Evolutionary conservation across 148 eudicot genomes (phyloP), one percentile per base, ranked within the genome.

Genomic region (Heliosperma pusillum): DNA sequence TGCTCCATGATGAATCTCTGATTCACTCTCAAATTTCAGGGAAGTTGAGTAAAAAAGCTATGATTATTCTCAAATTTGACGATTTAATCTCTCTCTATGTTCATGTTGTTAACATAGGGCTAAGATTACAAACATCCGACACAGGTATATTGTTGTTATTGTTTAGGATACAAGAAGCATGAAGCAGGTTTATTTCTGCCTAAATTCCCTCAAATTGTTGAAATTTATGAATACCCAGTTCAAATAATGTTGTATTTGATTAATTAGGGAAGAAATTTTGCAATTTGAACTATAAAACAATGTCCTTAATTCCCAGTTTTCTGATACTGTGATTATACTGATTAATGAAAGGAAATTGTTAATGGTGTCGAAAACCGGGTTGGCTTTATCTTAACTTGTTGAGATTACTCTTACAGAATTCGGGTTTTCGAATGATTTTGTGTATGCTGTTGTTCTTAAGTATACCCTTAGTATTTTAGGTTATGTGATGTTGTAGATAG

Each of bases 171-270:
- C 80, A 90, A 88, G 71, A 90, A 88, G 67, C 82, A 81, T 58
- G 98, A 92, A 82, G 85, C 97, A 4, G 90, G 93, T 21, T 77
- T 78, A 7, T 92, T 94, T 67, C 82, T 90, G 36, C 97, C 90
- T 79, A 94, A 92, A 81, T 92, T 90, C 76, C 96, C 98, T n/a
- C 89, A 87, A 61, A 81, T 95, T 24, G 92, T 95, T 72, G 96
- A 95, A 61, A 81, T 95, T 63, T 92, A 90, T 60, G 97, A 92
- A 25, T 97, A 95, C 86, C 99, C 99, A 4, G 97, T 95, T 82
- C 97, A 89, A 80, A 78, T 97, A 72, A 88, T 92, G 1, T 83
- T 95, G 33, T 89, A 92, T 81, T 86, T 91, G 99, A 20, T 85
- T 95, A 7, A 87, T 96, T 53, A 80, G 96, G n/a, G 87, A 87